Percentiles rank a stretch among this genome's conserved stretches.
These are phyloP conservation scores for Diplodia mutila DNA, from an alignment of 2,329 filamentous ascomycete species.

Conservation along the genomic window DNA sequence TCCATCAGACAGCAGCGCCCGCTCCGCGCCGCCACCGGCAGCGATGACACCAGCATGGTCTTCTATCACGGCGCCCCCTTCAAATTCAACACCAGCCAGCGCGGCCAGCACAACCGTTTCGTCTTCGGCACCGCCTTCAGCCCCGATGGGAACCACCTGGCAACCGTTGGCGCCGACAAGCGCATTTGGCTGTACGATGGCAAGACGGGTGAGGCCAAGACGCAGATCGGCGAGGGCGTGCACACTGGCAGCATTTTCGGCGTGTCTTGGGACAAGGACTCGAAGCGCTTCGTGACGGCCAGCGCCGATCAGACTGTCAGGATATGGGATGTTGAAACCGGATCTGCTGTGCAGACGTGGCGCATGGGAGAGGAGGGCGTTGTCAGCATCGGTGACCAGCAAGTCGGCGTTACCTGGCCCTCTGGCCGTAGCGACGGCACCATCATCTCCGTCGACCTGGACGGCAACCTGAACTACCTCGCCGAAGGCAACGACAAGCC, in stretches of 20 bases:
- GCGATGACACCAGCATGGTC: conserved; percentile 85
- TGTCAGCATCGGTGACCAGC: conserved; percentile 78
- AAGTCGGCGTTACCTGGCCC: conserved; percentile 93
- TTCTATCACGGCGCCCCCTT: conserved; percentile 95
- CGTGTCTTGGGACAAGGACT: conserved; percentile 87
- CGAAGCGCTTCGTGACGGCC: conserved; percentile 83
- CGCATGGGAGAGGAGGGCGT: conserved; percentile 74
- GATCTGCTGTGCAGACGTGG: conserved; percentile 80
- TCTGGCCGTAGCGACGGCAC: conserved; percentile 79
- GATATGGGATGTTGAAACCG: conserved; percentile 86
- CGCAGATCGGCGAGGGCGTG: conserved; percentile 76
- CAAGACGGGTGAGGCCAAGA: conserved; percentile 84
- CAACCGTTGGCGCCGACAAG: conserved; percentile 90
- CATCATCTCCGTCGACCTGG: conserved; percentile 86
- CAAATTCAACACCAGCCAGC: conserved; percentile 86
- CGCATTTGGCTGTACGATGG: conserved; percentile 95
- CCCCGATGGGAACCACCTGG: conserved; percentile 78
- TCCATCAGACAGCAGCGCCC: conserved; percentile 87
- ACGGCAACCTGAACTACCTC: conserved; percentile 89
- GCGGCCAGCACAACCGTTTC: conserved; percentile 82
- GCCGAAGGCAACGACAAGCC: conserved; percentile 71
- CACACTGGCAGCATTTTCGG: conserved; percentile 94
- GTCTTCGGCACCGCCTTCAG: conserved; percentile 87
- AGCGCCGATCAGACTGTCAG: conserved; percentile 94
- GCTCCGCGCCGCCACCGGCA: conserved; percentile 87